Base-by-base conservation (phyloP, 164 flowering plant genomes). In the Chloranthus sessilifolius region DNA sequence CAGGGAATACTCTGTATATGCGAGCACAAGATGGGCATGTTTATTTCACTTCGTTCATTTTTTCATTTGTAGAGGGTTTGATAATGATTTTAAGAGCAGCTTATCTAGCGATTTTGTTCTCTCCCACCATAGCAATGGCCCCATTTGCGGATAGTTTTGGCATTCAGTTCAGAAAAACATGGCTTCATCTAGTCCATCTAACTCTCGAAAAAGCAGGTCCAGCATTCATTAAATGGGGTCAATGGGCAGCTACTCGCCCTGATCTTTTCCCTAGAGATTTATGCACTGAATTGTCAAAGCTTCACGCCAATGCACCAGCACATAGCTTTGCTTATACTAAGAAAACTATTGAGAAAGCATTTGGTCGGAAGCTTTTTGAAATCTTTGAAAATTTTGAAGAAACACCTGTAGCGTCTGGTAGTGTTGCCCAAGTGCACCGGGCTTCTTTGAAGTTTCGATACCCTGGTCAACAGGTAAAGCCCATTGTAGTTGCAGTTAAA, bases 181-280 rank as follows among this genome's bases (percentile, higher is more conserved):
- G 91, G 95, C 74, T 78, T 39, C 70, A 50, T 14, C 20, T 72
- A 37, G 79, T 83, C 23, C 89, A 63, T 50, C 57, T 34, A 22
- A 78, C 92, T 19, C 64, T 84, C 8, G 95, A 87, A 63, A 80
- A 58, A 51, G 92, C 85, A 25, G 95, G 95, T 16, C 95, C 95
- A 11, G 92, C 95, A 52, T 87, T 86, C 53, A 86, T 86, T 19
- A 83, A 86, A 64, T 86, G 91, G 91, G 95, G 95, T 28, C 95
- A 86, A 30, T 86, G 95, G 91, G 84, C 88, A 15, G 95, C 95
- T 5, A 66, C 95, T 57, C 67, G 91, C 38, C 91, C 95, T 3
- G 95, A 86, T 73, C 80, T 83, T 21, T 83, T 86, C 48, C 81
- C 95, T 37, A 59, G 61, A 48, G 91, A 86, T 62, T 42, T 86